Conservation (phyloP, 2,329 filamentous ascomycete genomes). For the Drechslerella stenobrocha region DNA sequence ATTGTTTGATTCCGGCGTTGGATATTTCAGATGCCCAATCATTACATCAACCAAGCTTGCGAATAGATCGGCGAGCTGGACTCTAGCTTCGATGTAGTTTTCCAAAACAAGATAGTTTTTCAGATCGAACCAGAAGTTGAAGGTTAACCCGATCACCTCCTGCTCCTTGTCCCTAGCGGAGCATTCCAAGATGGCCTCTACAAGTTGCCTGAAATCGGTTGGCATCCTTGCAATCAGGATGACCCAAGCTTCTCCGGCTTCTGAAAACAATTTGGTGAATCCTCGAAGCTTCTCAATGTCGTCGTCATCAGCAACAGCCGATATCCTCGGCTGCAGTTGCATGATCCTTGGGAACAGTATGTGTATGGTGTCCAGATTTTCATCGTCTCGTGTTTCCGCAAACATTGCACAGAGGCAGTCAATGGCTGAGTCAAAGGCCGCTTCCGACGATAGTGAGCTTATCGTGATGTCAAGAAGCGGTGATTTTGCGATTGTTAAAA, state of each 20-base stretch:
- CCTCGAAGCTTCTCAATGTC: constrained; percentile 85
- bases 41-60: constrained; percentile 90
- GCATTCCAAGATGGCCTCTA: constrained; percentile 90
- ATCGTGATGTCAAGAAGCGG: constrained; percentile 81
- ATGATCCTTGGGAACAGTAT: constrained; percentile 79
- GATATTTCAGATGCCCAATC: constrained; percentile 86
- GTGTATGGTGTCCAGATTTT: constrained; percentile 79
- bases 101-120: constrained; percentile 95
- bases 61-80: constrained; percentile 78
- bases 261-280: constrained; percentile 84
- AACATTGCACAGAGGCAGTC: constrained; percentile 93
- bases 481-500: constrained; percentile 79
- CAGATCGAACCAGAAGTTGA: constrained; percentile 96
- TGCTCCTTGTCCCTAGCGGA: constrained; percentile 82
- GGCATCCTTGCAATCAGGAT: constrained; percentile 86
- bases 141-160: constrained; percentile 90
- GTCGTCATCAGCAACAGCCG: constrained; percentile 70
- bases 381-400: constrained; percentile 88
- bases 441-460: constrained; percentile 72
- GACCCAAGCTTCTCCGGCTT: constrained; percentile 93
- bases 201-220: constrained; percentile 75
- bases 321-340: constrained; percentile 74
- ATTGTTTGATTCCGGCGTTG: constrained; percentile 71
- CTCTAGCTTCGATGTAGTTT: constrained; percentile 78
- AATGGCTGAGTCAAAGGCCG: constrained; percentile 81